Evolutionary conservation across 108 stramenopile species (phyloP).

Genomic region (Cyclotella choctawhatcheeana): DNA sequence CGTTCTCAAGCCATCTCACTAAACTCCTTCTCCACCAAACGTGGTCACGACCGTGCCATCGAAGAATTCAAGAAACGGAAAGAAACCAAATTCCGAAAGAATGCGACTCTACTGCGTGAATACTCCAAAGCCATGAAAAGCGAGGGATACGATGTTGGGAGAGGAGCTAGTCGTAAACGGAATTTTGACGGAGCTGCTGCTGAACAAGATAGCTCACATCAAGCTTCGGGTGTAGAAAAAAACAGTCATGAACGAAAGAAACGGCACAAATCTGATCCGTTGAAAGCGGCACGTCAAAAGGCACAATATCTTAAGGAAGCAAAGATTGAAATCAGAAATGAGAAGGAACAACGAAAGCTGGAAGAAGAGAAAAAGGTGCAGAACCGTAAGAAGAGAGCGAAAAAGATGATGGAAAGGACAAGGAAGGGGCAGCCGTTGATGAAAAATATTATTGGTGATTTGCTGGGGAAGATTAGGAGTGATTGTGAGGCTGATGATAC

Average conservation of each 20-base stretch:
- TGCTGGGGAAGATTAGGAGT: slow-evolving; percentile 66
- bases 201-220: background rate
- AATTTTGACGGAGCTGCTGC: slow-evolving; percentile 12
- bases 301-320: slow-evolving; percentile 42
- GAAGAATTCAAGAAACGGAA: slow-evolving; percentile 69
- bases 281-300: slow-evolving; percentile 52
- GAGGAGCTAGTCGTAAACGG: slow-evolving; percentile 72
- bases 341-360: slow-evolving; percentile 45
- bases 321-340: slow-evolving; percentile 21
- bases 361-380: slow-evolving; percentile 43
- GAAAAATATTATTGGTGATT: slow-evolving; percentile 73
- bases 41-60: slow-evolving; percentile 69
- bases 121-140: slow-evolving; percentile 73
- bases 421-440: slow-evolving; percentile 82
- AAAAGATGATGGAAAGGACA: slow-evolving; percentile 61
- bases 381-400: slow-evolving; percentile 56
- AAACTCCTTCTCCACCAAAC: slow-evolving; percentile 51
- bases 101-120: slow-evolving; percentile 61
- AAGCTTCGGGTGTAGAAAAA: slow-evolving; percentile 9
- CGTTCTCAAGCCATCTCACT: slow-evolving; percentile 43
- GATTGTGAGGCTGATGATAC: slow-evolving; percentile 19
- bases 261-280: slow-evolving; percentile 50
- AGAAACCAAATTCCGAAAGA: slow-evolving; percentile 60
- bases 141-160: slow-evolving; percentile 75
- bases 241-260: slow-evolving; percentile 20